These are phyloP conservation scores for Sporothrix pseudoabietina DNA, from an alignment of 2,329 filamentous ascomycete species.

Conservation along the genomic window DNA sequence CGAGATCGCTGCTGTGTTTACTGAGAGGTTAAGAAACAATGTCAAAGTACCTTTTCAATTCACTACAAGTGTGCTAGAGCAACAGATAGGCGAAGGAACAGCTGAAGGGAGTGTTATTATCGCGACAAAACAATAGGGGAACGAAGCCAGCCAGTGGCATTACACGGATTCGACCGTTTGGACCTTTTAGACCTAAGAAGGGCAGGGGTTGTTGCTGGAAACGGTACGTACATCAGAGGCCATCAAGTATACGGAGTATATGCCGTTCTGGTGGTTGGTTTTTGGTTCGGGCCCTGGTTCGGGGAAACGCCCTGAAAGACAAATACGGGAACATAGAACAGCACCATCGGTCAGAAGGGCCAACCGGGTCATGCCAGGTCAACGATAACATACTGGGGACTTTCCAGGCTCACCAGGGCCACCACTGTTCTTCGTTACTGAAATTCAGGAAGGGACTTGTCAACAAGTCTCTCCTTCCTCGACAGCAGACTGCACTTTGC, in stretches of 20 bases:
- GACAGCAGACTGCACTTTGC: not conserved
- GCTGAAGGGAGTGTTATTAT: not conserved
- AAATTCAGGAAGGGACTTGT: not conserved
- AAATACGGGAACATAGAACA: not conserved
- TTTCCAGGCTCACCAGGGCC: not conserved
- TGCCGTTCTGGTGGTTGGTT: not conserved
- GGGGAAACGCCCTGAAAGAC: not conserved
- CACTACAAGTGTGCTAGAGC: too few relatives aligned
- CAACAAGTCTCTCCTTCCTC: not conserved
- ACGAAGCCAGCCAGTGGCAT: conserved; percentile 26
- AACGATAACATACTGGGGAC: not conserved
- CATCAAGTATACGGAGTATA: not conserved
- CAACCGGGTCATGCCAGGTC: not conserved
- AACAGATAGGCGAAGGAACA: not conserved
- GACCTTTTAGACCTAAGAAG: not conserved
- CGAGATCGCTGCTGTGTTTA: not conserved
- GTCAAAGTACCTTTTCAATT: too few relatives aligned
- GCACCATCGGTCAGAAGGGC: not conserved
- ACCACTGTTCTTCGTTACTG: not conserved
- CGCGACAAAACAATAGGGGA: not conserved
- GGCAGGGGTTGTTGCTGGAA: not conserved
- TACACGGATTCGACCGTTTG: conserved; percentile 25
- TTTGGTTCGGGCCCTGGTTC: not conserved
- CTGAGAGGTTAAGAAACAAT: not conserved
- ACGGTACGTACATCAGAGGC: not conserved